Base-by-base conservation (phyloP, 1,284 basidiomycete species). In the Moesziomyces parantarcticus region DNA sequence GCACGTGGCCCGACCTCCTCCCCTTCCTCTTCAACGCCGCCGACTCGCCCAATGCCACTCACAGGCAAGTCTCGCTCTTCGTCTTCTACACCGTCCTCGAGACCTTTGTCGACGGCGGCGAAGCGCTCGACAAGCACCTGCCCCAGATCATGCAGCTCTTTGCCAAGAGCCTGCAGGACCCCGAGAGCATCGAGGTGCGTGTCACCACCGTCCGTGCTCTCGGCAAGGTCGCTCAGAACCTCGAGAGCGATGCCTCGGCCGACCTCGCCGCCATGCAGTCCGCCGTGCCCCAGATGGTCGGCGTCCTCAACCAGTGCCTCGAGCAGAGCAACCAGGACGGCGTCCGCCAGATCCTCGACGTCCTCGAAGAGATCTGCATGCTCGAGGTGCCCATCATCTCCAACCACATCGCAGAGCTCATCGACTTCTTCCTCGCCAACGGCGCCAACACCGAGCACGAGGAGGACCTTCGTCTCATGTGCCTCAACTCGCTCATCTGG, bases 401-500 rank as follows among this genome's bases (percentile, higher is more conserved):
- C 65, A 92, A 92, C 80, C 91, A 94, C 84, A 91, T 97, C 29
- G 89, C 92, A 51, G 90, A 94, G 77, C 88, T 99, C 47, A 92
- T 93, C 50, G 88, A 92, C 64, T 97, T 97, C 88, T 90, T 97
- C 80, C 88, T 99, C 50, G 88, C 88, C 60, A 92, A 91, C 60
- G 94, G 94, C 67, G 90, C 88, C 50, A 96, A 97, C 87, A 88
- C 88, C 71, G 86, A 88, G 22, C 90, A 91, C 80, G 92, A 94
- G 50, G 86, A 88, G 65, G 92, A 92, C 50, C 89, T 97, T 65
- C 92, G 97, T 67, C 89, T 94, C 69, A 92, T 97, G 84, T 91
- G 92, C 25, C 89, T 99, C 61, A 99, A 98, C 83, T 92, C 93
- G 21, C 89, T 99, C 34, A 92, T 94, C 81, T 99, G 96, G 96